Evolutionary conservation across 768 basidiomycete genomes (phyloP).

Genomic region (Gymnopilus junonius): DNA sequence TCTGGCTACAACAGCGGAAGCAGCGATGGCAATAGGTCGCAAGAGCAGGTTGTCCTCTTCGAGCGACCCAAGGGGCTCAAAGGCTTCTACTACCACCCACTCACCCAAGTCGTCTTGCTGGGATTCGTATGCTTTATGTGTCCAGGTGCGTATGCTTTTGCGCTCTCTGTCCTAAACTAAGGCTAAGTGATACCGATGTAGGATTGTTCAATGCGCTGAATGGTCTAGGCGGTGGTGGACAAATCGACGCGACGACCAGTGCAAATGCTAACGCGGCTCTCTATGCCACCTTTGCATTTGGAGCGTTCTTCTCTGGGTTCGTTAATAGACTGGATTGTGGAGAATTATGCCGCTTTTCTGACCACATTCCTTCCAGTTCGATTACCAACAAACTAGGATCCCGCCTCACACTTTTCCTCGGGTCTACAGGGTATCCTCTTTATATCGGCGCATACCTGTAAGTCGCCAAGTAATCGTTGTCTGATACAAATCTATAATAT

Average conservation of each 20-base stretch:
- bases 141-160: slow-evolving; percentile 39
- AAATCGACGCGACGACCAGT: slow-evolving; percentile 64
- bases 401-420: slow-evolving; percentile 71
- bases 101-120: neutral
- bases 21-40: slow-evolving; percentile 16
- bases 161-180: neutral
- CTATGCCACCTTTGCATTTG: slow-evolving; percentile 57
- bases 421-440: slow-evolving; percentile 75
- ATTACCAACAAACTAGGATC: slow-evolving; percentile 85
- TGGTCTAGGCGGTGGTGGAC: slow-evolving; percentile 81
- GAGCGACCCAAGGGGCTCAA: slow-evolving; percentile 45
- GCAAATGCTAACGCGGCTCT: slow-evolving; percentile 74
- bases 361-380: slow-evolving; percentile 47
- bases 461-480: slow-evolving; percentile 24
- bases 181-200: neutral
- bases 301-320: slow-evolving; percentile 61
- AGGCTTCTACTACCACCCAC: neutral
- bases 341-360: neutral
- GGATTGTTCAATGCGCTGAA: slow-evolving; percentile 83
- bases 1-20: slow-evolving; percentile 19
- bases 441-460: slow-evolving; percentile 79
- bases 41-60: slow-evolving; percentile 30
- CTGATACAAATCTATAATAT: neutral
- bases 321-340: slow-evolving; percentile 14
- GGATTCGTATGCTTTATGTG: slow-evolving; percentile 76